Conservation (phyloP, 2,329 filamentous ascomycete genomes). For the Ascochyta lentis region DNA sequence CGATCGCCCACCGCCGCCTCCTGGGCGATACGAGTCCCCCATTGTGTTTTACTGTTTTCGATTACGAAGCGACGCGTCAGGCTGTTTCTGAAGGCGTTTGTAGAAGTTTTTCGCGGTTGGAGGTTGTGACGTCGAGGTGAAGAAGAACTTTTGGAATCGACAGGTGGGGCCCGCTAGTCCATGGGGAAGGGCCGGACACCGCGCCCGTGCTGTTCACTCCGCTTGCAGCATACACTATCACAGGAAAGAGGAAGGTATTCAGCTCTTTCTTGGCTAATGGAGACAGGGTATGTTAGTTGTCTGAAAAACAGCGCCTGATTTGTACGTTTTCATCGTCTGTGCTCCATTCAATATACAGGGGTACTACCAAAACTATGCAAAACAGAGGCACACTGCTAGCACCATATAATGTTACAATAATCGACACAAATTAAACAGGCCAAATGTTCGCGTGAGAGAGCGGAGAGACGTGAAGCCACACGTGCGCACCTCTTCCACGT, state of each 20-base stretch:
- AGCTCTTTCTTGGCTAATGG: background rate
- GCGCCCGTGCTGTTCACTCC: constrained; percentile 9
- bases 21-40: constrained; percentile 39
- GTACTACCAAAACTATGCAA: background rate
- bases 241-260: background rate
- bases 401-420: constrained; percentile 28
- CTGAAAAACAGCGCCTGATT: background rate
- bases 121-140: constrained; percentile 16
- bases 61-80: constrained; percentile 13
- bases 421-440: constrained; percentile 13
- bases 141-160: constrained; percentile 21
- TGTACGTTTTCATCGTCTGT: background rate
- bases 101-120: constrained; percentile 1
- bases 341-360: background rate
- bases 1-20: constrained; percentile 24
- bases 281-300: background rate
- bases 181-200: constrained; percentile 4
- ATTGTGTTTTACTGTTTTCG: constrained; percentile 20
- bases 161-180: constrained; percentile 21
- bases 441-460: constrained; percentile 21
- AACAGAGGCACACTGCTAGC: constrained; percentile 3
- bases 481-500: constrained; percentile 1
- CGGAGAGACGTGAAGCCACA: constrained; percentile 21
- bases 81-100: background rate
- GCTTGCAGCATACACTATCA: background rate